Percentiles rank a stretch among this genome's conserved stretches.
Conservation (phyloP, 805 yeast genomes). For the Wickerhamiella kurtzmanii region DNA sequence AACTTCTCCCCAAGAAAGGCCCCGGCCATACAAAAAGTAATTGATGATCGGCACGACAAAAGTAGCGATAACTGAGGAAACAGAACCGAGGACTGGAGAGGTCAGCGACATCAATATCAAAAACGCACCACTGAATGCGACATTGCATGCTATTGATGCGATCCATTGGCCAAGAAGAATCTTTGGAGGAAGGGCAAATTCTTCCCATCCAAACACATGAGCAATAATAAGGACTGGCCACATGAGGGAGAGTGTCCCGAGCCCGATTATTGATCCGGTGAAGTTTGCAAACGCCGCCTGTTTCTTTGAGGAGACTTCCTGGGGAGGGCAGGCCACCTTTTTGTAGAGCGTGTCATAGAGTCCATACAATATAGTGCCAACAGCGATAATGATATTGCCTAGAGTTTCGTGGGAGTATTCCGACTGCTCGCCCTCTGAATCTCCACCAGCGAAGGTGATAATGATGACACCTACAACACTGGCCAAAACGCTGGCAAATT, state of each 20-base stretch:
- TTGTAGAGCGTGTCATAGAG: slow-evolving; percentile 76
- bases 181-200: slow-evolving; percentile 39
- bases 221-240: slow-evolving; percentile 36
- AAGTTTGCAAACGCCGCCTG: slow-evolving; percentile 74
- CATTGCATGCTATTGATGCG: slow-evolving; percentile 47
- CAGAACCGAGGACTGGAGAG: slow-evolving; percentile 66
- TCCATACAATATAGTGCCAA: slow-evolving; percentile 69
- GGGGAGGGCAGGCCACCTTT: slow-evolving; percentile 61
- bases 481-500: slow-evolving; percentile 51
- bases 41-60: slow-evolving; percentile 68
- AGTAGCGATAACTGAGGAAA: slow-evolving; percentile 58
- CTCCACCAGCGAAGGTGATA: slow-evolving; percentile 44
- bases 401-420: slow-evolving; percentile 44
- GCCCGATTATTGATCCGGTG: slow-evolving; percentile 54
- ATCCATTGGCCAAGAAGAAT: slow-evolving; percentile 33
- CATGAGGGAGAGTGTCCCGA: slow-evolving; percentile 38
- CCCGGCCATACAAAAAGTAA: slow-evolving; percentile 50
- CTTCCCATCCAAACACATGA: slow-evolving; percentile 43
- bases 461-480: slow-evolving; percentile 65
- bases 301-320: slow-evolving; percentile 45
- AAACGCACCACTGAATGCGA: slow-evolving; percentile 57
- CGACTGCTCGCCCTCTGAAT: slow-evolving; percentile 18
- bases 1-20: slow-evolving; percentile 41
- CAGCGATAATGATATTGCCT: slow-evolving; percentile 58
- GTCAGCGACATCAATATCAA: slow-evolving; percentile 71